A percentile compares a stretch with the other conserved stretches of the same genome.
phyloP scores from a whole-genome alignment of 441 rosid genomes.

The Pelargonium fulgidum region DNA sequence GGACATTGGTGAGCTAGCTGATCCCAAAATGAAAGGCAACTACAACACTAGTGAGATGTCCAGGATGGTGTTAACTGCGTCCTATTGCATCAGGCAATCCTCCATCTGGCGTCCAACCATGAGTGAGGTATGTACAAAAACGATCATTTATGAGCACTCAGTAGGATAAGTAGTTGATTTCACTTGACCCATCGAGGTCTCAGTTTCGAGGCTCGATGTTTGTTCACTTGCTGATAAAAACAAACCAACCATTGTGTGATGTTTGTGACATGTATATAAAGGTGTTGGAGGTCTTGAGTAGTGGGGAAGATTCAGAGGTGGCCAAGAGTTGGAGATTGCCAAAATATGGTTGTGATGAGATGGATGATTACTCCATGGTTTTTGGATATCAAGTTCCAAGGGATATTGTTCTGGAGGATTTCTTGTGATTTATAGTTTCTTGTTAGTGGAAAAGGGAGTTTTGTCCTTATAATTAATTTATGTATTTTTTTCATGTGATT shows the following conservation, averaged over 20 bases:
- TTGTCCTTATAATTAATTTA: no score
- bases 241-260: not conserved
- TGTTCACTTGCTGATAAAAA: not conserved
- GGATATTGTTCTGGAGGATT: slow-evolving; percentile 44
- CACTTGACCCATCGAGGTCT: no score
- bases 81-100: slow-evolving; percentile 72
- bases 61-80: slow-evolving; percentile 57
- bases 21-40: slow-evolving; percentile 53
- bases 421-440: slow-evolving; percentile 17
- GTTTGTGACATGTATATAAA: slow-evolving; percentile 15
- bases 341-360: slow-evolving; percentile 47
- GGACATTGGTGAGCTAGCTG: slow-evolving; percentile 50
- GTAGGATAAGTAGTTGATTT: no score
- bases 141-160: not conserved
- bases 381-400: slow-evolving; percentile 64
- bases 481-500: no score
- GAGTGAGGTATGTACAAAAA: slow-evolving; percentile 47
- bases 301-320: slow-evolving; percentile 48
- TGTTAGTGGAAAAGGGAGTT: no score
- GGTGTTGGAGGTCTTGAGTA: slow-evolving; percentile 73
- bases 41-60: slow-evolving; percentile 61
- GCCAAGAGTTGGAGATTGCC: slow-evolving; percentile 66
- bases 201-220: no score
- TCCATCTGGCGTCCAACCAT: slow-evolving; percentile 73
- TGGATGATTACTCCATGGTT: slow-evolving; percentile 70